These are phyloP conservation scores for Metschnikowia cerradonensis DNA, from an alignment of 805 yeast species.

Conservation along the genomic window DNA sequence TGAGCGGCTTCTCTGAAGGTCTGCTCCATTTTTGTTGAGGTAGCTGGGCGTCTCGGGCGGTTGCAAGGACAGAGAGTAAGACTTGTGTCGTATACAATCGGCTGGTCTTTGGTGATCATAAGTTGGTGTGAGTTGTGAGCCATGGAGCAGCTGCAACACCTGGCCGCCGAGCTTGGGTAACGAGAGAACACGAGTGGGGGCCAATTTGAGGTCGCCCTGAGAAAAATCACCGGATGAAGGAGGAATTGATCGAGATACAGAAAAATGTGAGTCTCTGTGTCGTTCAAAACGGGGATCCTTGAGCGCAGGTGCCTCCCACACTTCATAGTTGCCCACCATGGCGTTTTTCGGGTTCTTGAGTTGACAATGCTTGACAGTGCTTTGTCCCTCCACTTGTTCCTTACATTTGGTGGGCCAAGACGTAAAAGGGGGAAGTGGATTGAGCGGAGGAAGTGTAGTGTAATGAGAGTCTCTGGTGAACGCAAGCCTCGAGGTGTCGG, in stretches of 20 bases:
- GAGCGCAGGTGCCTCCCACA: conserved; percentile 1
- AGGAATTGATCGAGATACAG: not conserved
- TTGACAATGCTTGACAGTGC: not conserved
- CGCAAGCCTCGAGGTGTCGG: not conserved
- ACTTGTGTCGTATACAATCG: not conserved
- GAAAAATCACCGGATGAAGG: not conserved
- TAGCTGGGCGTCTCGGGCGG: not conserved
- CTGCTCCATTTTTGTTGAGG: not conserved
- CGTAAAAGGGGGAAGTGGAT: not conserved
- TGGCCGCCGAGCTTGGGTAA: not conserved
- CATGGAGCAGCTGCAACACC: not conserved
- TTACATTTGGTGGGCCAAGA: not conserved
- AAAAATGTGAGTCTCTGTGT: not conserved
- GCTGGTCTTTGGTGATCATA: not conserved
- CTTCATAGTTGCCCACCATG: not conserved
- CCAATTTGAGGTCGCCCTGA: not conserved
- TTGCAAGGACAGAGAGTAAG: not conserved
- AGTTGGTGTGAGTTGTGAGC: not conserved
- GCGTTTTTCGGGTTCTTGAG: not conserved
- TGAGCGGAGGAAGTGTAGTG: not conserved
- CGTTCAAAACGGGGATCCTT: not conserved
- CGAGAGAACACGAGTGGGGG: not conserved
- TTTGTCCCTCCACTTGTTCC: not conserved
- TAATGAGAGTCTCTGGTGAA: not conserved
- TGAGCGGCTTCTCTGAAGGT: not conserved